Percentiles rank a stretch among this genome's conserved stretches.
These are phyloP conservation scores for Amoebophrya sp. DNA, from an alignment of 169 alveolate species.

Conservation along the genomic window DNA sequence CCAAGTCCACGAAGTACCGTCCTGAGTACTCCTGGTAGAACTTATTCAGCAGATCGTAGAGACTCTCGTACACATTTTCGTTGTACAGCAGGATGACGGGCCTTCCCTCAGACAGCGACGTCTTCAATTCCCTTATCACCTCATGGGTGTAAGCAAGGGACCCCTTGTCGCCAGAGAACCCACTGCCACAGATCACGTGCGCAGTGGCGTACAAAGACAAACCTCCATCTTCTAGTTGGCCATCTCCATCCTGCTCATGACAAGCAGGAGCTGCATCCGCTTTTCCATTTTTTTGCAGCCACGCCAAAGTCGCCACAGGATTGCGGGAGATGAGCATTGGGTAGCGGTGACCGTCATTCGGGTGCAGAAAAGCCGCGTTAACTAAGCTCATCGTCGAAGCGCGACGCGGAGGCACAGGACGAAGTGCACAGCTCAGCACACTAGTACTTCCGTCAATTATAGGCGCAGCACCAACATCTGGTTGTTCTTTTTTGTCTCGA, in stretches of 20 bases:
- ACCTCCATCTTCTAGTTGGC: background rate
- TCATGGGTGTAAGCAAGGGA: background rate
- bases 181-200: background rate
- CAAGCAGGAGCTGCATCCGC: background rate
- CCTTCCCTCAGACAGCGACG: background rate
- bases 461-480: too few species aligned
- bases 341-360: too few species aligned
- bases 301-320: too few species aligned
- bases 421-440: too few species aligned
- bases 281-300: too few species aligned
- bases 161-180: background rate
- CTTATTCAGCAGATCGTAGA: background rate
- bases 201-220: background rate
- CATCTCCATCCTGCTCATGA: background rate
- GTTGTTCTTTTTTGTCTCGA: too few species aligned
- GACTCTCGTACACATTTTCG: background rate
- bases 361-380: too few species aligned
- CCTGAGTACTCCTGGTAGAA: background rate
- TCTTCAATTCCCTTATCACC: background rate
- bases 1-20: background rate
- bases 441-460: too few species aligned
- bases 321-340: too few species aligned
- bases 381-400: too few species aligned
- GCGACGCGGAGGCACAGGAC: too few species aligned
- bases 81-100: background rate